Percentiles rank a stretch among this genome's conserved stretches.
These are phyloP conservation scores for Leccinum variicolor DNA, from an alignment of 768 basidiomycete genomes.

Conservation along the genomic window DNA sequence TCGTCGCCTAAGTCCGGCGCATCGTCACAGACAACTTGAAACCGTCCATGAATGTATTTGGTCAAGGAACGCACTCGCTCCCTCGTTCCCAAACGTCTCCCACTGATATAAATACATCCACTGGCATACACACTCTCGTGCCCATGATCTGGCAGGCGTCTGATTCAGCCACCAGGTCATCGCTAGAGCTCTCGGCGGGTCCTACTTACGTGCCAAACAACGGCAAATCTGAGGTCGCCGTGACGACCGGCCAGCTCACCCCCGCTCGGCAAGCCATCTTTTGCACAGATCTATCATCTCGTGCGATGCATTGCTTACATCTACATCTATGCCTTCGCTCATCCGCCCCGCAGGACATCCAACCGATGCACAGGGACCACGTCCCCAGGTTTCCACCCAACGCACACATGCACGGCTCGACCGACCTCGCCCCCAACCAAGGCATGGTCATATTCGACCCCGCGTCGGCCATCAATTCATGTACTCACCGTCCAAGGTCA, in stretches of 20 bases:
- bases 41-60: constrained; percentile 69
- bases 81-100: not conserved
- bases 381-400: constrained; percentile 56
- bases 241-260: constrained; percentile 63
- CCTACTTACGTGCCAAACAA: constrained; percentile 58
- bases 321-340: constrained; percentile 19
- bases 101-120: not conserved
- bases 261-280: constrained; percentile 67
- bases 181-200: constrained; percentile 70
- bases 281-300: constrained; percentile 43
- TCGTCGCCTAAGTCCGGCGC: constrained; percentile 52
- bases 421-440: constrained; percentile 55
- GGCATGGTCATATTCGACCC: constrained; percentile 60
- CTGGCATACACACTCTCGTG: too few relatives aligned
- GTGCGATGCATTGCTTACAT: constrained; percentile 17
- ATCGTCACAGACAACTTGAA: constrained; percentile 51
- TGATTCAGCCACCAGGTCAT: constrained; percentile 93
- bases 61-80: constrained; percentile 27
- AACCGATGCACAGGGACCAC: constrained; percentile 90
- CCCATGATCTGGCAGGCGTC: constrained; percentile 49
- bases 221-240: constrained; percentile 81
- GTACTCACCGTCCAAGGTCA: constrained; percentile 88
- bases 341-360: constrained; percentile 39
- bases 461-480: constrained; percentile 46
- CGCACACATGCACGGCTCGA: constrained; percentile 64